Base-by-base conservation (phyloP, 148 eudicot genomes). In the Fagopyrum esculentum region DNA sequence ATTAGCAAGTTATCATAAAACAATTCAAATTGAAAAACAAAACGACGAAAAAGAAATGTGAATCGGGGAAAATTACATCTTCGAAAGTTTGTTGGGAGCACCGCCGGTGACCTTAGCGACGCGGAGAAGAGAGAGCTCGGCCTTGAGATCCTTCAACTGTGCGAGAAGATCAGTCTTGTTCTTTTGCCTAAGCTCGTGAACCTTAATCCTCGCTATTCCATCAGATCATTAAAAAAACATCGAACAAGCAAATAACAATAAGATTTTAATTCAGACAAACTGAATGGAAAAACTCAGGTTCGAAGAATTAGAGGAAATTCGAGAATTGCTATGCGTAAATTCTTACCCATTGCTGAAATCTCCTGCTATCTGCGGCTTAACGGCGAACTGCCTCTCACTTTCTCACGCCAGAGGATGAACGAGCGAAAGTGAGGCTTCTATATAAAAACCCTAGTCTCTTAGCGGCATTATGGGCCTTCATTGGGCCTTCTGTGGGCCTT, bases 61-160 rank as follows among this genome's bases (percentile, higher is more conserved):
- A 35, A 35, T 35, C 73, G 47, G 1, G 5, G 16, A 40, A 40
- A 47, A 45, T 52, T 87, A 87, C 90, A 87, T 87, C 81, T 85
- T 87, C 79, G 91, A 85, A 59, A 87, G 91, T 81, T 87, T 89
- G 87, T 89, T 89, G 12, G 93, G 87, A 6, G 90, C 90, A n/a
- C 90, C 89, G 45, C 89, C 93, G 40, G 89, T 89, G 73, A 87
- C 93, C 77, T 89, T 89, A 44, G 93, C 93, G 26, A 89, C 93
- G 16, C 93, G 81, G 17, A 89, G 89, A 29, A 89, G 86, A 7
- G 90, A 76, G 50, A 89, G 86, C 78, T 89, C 93, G 54, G 84
- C 89, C 77, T 89, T 89, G 16, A 89, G 85, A 69, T 85, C 90
- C 81, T 83, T 86, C 44, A 85, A 77, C 74, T 89, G 92, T 2